Evolutionary conservation across 2,329 filamentous ascomycete species (phyloP), one percentile per base, ranked within the genome.

Genomic region (Monosporascus sp.): DNA sequence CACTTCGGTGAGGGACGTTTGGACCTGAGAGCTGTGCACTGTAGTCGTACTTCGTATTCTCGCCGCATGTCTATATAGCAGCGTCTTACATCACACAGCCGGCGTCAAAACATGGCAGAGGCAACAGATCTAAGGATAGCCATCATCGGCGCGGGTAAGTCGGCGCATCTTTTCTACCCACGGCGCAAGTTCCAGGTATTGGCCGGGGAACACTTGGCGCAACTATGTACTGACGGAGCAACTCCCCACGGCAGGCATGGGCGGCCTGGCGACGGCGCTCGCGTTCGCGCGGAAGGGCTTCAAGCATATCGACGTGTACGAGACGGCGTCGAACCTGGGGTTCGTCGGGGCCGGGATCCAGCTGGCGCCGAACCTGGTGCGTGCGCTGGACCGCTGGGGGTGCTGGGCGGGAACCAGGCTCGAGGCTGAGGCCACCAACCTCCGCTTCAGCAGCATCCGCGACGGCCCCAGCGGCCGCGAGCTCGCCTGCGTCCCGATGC

Each of bases 281-380:
- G 82, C 88, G 14, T 79, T 93, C 37, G 88, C 89, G 41, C 87
- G 87, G 70, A 83, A 85, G 61, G 89, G 89, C 7, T 92, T 93
- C 70, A 81, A 76, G 58, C 74, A 87, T 53, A 85, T 93, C 63
- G 76, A 86, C 51, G 82, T 93, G 49, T 93, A 84, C 67, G 89
- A 93, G 67, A 81, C 78, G 37, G 88, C 88, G 0, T 81, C 85
- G 5, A 81, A 83, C 58, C 77, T 93, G 4, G 89, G 89, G 5
- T 93, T 93, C 62, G 88, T 93, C 1, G 90, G 90, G 24, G 90
- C 90, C 1, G 90, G 90, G 5, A 93, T 94, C 59, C 90, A 95
- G 67, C 77, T 93, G 53, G 88, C 89, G 0, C 89, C 89, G 0
- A 95, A 94, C 60, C 88, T 93, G 79, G 84, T 85, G 3, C 81